Evolutionary conservation across 768 basidiomycete species (phyloP).

Genomic region (Pleurotus platypus): DNA sequence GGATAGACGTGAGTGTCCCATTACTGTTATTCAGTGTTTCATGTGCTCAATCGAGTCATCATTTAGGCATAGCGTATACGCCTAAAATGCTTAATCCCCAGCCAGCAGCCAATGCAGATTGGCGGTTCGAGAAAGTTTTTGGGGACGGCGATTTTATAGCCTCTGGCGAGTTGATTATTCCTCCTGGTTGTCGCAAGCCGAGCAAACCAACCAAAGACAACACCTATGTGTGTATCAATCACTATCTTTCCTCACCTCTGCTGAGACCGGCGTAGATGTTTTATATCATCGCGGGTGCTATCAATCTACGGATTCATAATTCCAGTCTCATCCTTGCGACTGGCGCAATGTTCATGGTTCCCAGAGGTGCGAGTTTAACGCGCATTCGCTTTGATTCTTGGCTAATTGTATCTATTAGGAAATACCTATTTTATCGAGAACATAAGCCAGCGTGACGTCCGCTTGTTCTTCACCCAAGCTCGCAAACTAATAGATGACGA

Average conservation of each 20-base stretch:
- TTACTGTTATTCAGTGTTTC: background rate
- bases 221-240: slow-evolving; percentile 65
- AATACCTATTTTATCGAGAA: slow-evolving; percentile 92
- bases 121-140: slow-evolving; percentile 90
- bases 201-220: slow-evolving; percentile 91
- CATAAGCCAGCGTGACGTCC: slow-evolving; percentile 73
- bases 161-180: slow-evolving; percentile 82
- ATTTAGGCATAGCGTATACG: slow-evolving; percentile 76
- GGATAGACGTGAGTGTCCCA: slow-evolving; percentile 58
- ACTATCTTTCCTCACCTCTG: background rate
- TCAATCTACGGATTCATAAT: slow-evolving; percentile 80
- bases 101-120: slow-evolving; percentile 58
- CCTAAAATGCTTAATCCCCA: slow-evolving; percentile 61
- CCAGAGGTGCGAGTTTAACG: slow-evolving; percentile 58
- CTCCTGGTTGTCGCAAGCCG: slow-evolving; percentile 76
- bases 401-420: slow-evolving; percentile 38
- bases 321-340: slow-evolving; percentile 74
- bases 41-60: background rate
- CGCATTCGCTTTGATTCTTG: background rate
- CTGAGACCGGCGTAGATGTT: slow-evolving; percentile 32
- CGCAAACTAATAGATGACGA: slow-evolving; percentile 27
- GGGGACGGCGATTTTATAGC: slow-evolving; percentile 90
- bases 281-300: slow-evolving; percentile 82
- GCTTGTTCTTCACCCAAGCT: slow-evolving; percentile 93
- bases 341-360: slow-evolving; percentile 88